Percentiles rank a stretch among this genome's conserved stretches.
Evolutionary conservation across 2,329 filamentous ascomycete species (phyloP).

Genomic region (Didymella keratinophila): DNA sequence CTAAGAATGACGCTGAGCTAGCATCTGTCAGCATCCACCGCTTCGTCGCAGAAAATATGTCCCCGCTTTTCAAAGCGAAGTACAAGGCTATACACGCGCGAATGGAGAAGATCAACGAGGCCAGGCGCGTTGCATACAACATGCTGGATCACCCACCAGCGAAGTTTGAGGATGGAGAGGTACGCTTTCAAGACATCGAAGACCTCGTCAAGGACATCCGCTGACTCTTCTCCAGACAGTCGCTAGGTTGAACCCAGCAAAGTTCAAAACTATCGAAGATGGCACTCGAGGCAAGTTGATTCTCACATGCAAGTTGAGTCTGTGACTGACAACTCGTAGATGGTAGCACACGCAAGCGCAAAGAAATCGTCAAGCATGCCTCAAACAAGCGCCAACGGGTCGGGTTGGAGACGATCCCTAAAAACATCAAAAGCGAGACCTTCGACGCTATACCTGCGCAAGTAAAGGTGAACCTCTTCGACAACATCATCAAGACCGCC

Average conservation of each 20-base stretch:
- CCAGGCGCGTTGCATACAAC: constrained; percentile 32
- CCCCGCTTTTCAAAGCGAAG: constrained; percentile 38
- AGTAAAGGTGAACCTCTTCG: constrained; percentile 40
- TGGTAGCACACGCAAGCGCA: constrained; percentile 10
- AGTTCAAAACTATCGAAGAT: constrained; percentile 6
- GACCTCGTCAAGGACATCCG: neutral
- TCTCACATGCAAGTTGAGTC: neutral
- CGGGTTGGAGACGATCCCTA: constrained; percentile 33
- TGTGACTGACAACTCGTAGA: constrained; percentile 1
- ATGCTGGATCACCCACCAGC: constrained; percentile 22
- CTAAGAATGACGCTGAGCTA: constrained; percentile 26
- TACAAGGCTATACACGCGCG: constrained; percentile 32
- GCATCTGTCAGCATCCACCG: constrained; percentile 34
- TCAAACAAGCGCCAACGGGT: constrained; percentile 38
- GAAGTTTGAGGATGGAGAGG: constrained; percentile 34
- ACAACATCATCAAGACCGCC: constrained; percentile 34
- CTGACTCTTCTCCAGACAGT: constrained; percentile 25
- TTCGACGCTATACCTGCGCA: constrained; percentile 35
- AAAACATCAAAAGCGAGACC: constrained; percentile 31
- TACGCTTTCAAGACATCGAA: constrained; percentile 22
- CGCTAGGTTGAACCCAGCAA: constrained; percentile 21
- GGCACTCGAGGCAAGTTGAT: neutral
- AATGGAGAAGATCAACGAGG: constrained; percentile 35
- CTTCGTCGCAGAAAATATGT: constrained; percentile 33
- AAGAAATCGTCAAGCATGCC: constrained; percentile 28